Base-by-base conservation (phyloP, 75 land plant genomes). In the Adiantum capillusveneris region DNA sequence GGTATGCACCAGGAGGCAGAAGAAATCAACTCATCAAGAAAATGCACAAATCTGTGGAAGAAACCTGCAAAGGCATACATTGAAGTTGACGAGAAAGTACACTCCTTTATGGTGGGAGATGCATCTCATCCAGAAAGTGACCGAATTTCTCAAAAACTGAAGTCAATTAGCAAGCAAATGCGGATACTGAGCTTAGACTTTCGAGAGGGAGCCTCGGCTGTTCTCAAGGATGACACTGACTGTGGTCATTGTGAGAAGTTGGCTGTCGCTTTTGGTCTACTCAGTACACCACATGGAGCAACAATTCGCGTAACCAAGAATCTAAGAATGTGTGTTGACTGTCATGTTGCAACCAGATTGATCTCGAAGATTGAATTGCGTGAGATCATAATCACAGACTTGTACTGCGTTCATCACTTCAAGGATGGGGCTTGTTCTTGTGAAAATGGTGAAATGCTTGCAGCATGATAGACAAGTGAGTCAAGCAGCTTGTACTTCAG, bases 291-390 rank as follows among this genome's bases (percentile, higher is more conserved):
- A 41, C 50, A 59, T 21, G 71, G 74, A 21, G 75, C 70, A 16
- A 90, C 97, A 45, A 82, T 80, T 14, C 72, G 78, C 41, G 90
- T 83, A 25, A 73, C 70, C 66, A 85, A 81, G 62, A 85, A 85
- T 44, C 72, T 85, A 11, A 65, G 82, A 12, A 70, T 79, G 5
- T 85, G 89, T 68, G 72, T 72, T 27, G 82, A 79, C 34, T 85
- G 85, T 50, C 89, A 85, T 70, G 65, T 63, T 44, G 79, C 73
- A 26, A 70, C 81, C 56, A 81, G 74, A 58, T 14, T 70, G 43
- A 74, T 76, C 1, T 85, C 89, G 24, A 65, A 16, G 28, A 29
- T 85, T 42, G 59, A 73, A 3, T 12, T 28, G 5, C 65, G 82
- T 43, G 73, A 75, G 36, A 74, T 85, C 43, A 62, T 81, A 18